These are phyloP conservation scores for Olyra latifolia DNA, from an alignment of 176 grass and related monocot species.

Conservation along the genomic window DNA sequence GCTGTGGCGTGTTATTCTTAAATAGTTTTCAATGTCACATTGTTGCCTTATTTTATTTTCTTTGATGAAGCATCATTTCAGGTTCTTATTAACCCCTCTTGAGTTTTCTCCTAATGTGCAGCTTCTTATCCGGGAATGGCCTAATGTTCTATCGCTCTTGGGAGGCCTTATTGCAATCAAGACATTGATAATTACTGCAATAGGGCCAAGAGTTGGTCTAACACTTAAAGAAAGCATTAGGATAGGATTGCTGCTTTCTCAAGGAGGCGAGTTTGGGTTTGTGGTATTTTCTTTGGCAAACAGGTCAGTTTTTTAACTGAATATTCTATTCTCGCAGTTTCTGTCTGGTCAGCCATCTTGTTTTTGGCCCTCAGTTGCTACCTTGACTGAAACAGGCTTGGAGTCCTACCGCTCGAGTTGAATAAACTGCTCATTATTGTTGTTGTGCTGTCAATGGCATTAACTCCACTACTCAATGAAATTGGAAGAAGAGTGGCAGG, in stretches of 20 bases:
- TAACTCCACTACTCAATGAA: slow-evolving; percentile 95
- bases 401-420: slow-evolving; percentile 91
- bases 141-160: slow-evolving; percentile 85
- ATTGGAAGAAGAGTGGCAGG: slow-evolving; percentile 71
- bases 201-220: slow-evolving; percentile 85
- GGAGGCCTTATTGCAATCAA: slow-evolving; percentile 87
- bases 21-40: neutral
- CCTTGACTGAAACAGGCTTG: slow-evolving; percentile 59
- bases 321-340: neutral
- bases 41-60: slow-evolving; percentile 11
- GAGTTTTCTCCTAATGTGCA: slow-evolving; percentile 40
- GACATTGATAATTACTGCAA: slow-evolving; percentile 84
- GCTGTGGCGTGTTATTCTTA: neutral
- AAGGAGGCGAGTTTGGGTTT: slow-evolving; percentile 98
- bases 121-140: slow-evolving; percentile 96
- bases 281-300: slow-evolving; percentile 99
- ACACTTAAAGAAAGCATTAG: slow-evolving; percentile 93
- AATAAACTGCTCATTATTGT: slow-evolving; percentile 99
- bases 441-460: slow-evolving; percentile 93
- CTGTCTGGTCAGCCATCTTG: neutral
- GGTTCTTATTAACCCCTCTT: slow-evolving; percentile 1
- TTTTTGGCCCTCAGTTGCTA: slow-evolving; percentile 7
- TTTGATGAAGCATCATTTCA: neutral
- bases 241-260: slow-evolving; percentile 94
- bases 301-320: slow-evolving; percentile 43